Evolutionary conservation across 2,329 filamentous ascomycete genomes (phyloP), one percentile per base, ranked within the genome.

Genomic region (Colletotrichum zoysiae): DNA sequence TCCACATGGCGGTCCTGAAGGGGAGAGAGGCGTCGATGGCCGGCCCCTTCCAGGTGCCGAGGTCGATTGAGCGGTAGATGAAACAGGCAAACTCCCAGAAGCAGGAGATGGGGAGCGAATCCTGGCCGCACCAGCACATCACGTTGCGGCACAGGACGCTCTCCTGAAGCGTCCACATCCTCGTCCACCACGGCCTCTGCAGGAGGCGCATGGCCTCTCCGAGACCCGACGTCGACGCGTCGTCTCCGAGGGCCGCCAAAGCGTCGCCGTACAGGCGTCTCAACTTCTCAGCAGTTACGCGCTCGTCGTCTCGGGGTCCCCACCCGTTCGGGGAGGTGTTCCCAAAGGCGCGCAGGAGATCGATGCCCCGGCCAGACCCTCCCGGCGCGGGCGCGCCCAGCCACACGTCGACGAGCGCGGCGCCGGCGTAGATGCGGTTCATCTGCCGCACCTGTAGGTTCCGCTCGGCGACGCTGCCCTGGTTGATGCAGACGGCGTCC

Each of bases 381-480:
- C 9, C 38, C 38, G 12, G 11, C 7, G 48, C 26, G 23, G 48
- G 11, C 23, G 5, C 48, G 14, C 48, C 48, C 14, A 51, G 23
- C 48, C 48, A 51, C 14, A 30, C 48, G 11, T 16, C 23, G 2
- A 51, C 23, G 23, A 14, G 23, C 5, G 20, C 14, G 23, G 48
- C 48, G 12, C n/a, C 14, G 11, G 48, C 48, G 48, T 51, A 51
- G 11, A 51, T 51, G 23, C 48, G 12, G 23, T 26, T 51, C 48
- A 51, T 51, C 23, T 51, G 48, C 48, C 48, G 23, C 14, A 51
- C 48, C 48, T 51, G 48, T 5, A 26, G 48, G 23, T 51, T 51
- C 23, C 23, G 12, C 20, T 51, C 48, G 23, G 48, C 23, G 11
- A 26, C 48, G n/a, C 14, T 51, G 14, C 78, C 78, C 11, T 51